Evolutionary conservation across 2,329 filamentous ascomycete species (phyloP).

Genomic region (Penicillium freii): DNA sequence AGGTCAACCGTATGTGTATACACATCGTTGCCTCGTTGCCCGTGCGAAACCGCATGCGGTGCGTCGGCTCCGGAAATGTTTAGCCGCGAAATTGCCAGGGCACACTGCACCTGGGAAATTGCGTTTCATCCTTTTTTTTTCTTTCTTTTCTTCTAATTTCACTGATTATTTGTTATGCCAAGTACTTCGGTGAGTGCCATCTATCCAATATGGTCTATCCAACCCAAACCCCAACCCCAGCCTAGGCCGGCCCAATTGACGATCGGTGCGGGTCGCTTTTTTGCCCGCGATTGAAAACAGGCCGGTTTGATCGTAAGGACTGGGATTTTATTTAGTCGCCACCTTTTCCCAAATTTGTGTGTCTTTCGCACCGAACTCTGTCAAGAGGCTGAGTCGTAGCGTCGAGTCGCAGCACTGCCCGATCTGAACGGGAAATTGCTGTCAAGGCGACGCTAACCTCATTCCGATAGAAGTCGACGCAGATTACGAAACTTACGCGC

Average conservation of each 20-base stretch:
- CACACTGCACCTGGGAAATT: neutral
- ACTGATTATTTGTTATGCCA: neutral
- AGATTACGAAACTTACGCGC: slow-evolving; percentile 1
- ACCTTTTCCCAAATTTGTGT: neutral
- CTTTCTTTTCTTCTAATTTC: too few relatives aligned
- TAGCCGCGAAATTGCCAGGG: neutral
- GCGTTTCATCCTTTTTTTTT: neutral
- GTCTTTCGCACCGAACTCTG: neutral
- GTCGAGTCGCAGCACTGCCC: neutral
- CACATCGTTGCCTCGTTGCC: too few relatives aligned
- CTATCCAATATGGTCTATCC: neutral
- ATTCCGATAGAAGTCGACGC: neutral
- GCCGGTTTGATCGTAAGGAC: slow-evolving; percentile 7
- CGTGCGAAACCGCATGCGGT: neutral
- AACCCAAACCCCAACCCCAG: neutral
- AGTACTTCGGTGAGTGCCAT: slow-evolving; percentile 2
- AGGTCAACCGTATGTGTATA: neutral
- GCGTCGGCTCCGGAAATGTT: neutral
- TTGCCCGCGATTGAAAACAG: slow-evolving; percentile 7
- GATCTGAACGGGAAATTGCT: neutral
- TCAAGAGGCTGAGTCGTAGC: neutral
- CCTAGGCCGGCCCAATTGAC: neutral
- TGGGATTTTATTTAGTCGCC: neutral
- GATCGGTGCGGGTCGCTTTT: slow-evolving; percentile 5
- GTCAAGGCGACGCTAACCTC: slow-evolving; percentile 2